A percentile compares a stretch with the other conserved stretches of the same genome.
phyloP scores from a whole-genome alignment of 2,329 filamentous ascomycete species.

The Magnaporthiopsis rhizophila region DNA sequence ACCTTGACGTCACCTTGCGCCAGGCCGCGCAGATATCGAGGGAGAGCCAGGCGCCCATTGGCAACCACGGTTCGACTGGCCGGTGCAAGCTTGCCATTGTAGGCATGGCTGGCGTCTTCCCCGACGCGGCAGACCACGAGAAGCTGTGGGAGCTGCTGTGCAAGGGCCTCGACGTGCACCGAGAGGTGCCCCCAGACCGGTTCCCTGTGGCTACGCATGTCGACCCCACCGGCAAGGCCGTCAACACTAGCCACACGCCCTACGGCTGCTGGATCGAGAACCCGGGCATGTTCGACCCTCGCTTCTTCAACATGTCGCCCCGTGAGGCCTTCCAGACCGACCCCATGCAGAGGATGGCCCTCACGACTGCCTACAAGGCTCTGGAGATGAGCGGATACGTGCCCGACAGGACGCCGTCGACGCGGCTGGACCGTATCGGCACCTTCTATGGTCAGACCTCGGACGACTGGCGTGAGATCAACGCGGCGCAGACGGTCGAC shows the following conservation, averaged over 20 bases:
- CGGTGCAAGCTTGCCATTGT: slow-evolving; percentile 75
- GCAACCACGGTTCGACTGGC: slow-evolving; percentile 37
- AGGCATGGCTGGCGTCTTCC: slow-evolving; percentile 72
- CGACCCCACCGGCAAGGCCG: slow-evolving; percentile 62
- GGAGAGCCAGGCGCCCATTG: slow-evolving; percentile 27
- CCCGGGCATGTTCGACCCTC: slow-evolving; percentile 70
- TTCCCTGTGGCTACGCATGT: slow-evolving; percentile 65
- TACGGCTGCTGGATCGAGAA: slow-evolving; percentile 70
- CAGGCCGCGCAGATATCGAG: slow-evolving; percentile 26
- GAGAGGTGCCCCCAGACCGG: slow-evolving; percentile 59
- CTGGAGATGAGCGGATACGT: slow-evolving; percentile 75
- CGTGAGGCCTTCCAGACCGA: slow-evolving; percentile 74
- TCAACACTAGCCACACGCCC: slow-evolving; percentile 70
- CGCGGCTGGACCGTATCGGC: slow-evolving; percentile 54
- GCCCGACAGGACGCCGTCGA: slow-evolving; percentile 64
- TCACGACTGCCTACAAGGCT: slow-evolving; percentile 73
- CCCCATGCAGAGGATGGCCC: slow-evolving; percentile 69
- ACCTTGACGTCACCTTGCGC: slow-evolving; percentile 34
- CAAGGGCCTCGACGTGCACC: slow-evolving; percentile 67
- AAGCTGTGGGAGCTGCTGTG: slow-evolving; percentile 68
- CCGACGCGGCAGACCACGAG: slow-evolving; percentile 62
- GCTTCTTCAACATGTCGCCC: slow-evolving; percentile 83
- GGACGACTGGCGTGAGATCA: slow-evolving; percentile 71
- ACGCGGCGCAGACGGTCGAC: slow-evolving; percentile 63
- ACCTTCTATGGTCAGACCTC: slow-evolving; percentile 70